Evolutionary conservation across 768 basidiomycete species (phyloP).

Genomic region (button mushroom (Agaricus bisporus)): DNA sequence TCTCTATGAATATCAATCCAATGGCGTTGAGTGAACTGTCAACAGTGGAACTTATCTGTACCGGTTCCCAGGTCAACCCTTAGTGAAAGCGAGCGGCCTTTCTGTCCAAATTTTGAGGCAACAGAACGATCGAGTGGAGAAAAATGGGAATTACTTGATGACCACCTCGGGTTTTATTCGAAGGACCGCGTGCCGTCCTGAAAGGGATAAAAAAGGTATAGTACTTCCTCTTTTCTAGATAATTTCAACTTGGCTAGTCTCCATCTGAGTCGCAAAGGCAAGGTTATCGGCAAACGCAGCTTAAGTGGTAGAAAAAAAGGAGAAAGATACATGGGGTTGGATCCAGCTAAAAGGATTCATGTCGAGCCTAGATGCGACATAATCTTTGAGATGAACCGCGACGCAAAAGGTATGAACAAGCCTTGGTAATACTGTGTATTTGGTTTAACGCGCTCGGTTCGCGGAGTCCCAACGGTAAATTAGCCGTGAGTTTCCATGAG

Average conservation of each 20-base stretch:
- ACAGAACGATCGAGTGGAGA: too few relatives aligned
- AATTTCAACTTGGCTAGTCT: neutral
- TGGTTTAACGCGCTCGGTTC: constrained; percentile 14
- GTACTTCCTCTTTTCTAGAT: neutral
- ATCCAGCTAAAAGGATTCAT: neutral
- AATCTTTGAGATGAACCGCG: neutral
- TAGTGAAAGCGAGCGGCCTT: neutral
- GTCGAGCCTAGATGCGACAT: too few relatives aligned
- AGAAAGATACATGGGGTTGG: neutral
- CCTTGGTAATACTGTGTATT: neutral
- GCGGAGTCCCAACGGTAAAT: constrained; percentile 10
- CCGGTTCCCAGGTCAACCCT: neutral
- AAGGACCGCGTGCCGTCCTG: neutral
- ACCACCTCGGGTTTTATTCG: neutral
- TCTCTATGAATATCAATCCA: neutral
- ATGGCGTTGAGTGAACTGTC: constrained; percentile 1
- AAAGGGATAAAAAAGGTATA: neutral
- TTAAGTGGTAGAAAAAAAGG: constrained; percentile 6
- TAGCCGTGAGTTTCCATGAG: neutral
- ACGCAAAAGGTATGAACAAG: neutral
- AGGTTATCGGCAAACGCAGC: neutral
- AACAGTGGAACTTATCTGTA: neutral
- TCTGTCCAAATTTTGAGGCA: neutral
- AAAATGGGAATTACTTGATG: constrained; percentile 2
- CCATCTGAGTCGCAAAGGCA: neutral